Evolutionary conservation across 2,329 filamentous ascomycete species (phyloP).

Genomic region (Arthrobotrys megalospora): DNA sequence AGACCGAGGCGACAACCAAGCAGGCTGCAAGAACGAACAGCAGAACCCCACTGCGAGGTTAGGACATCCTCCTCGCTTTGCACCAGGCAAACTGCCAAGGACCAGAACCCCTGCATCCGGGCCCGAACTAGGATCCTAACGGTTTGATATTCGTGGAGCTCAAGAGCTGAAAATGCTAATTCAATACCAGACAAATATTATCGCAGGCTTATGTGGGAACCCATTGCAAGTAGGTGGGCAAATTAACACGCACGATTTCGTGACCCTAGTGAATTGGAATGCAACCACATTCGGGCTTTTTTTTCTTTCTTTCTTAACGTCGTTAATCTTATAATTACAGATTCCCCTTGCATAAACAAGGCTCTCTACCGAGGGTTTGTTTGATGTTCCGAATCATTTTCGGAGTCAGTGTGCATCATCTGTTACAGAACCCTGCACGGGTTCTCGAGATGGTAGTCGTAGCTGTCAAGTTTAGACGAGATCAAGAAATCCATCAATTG

Average conservation of each 20-base stretch:
- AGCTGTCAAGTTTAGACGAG: not conserved
- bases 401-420: not conserved
- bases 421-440: not conserved
- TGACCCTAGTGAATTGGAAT: not conserved
- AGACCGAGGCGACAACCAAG: not conserved
- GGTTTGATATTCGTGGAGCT: constrained; percentile 14
- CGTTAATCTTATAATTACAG: not conserved
- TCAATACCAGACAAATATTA: not conserved
- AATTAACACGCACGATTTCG: no score
- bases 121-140: constrained; percentile 10
- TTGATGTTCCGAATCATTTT: not conserved
- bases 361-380: not conserved
- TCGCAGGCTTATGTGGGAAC: no score
- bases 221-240: no score
- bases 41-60: not conserved
- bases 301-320: not conserved
- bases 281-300: not conserved
- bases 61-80: not conserved
- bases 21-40: constrained; percentile 12
- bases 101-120: not conserved
- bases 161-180: constrained; percentile 8
- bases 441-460: no score
- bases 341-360: constrained; percentile 5
- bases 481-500: not conserved
- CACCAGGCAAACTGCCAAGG: constrained; percentile 31